Evolutionary conservation across 805 yeast genomes (phyloP), one percentile per base, ranked within the genome.

Genomic region (Starmerella powellii): DNA sequence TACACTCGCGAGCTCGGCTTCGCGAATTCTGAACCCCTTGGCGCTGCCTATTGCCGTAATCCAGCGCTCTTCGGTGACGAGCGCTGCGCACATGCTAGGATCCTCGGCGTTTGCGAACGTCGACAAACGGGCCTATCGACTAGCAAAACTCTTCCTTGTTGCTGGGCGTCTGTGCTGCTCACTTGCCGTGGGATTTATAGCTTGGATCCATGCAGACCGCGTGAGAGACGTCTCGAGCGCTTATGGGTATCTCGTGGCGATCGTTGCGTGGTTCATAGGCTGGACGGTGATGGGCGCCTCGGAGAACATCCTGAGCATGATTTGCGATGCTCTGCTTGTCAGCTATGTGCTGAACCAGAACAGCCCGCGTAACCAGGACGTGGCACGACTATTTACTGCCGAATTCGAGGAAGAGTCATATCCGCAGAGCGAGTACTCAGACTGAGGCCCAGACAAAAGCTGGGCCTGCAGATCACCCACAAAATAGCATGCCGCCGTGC

Each of bases 261-360:
- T 66, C 8, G 46, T 65, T 8, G 65, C 65, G 3, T 62, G 61
- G 19, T 57, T 60, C 36, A 57, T 64, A 11, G 69, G 68, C 12
- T 65, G 68, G 67, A 60, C 64, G 15, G 59, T 65, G 6, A 56
- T 64, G 18, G 70, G 70, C 4, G 62, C 67, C 6, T 62, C 67
- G 8, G 70, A 66, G 44, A 65, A 66, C 13, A 58, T 62, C 12
- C 53, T 65, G 38, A 53, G 62, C 44, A 64, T 60, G 59, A 51
- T 59, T 27, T 52, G 59, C 34, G 65, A 62, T 34, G 56, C 62
- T 3, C 44, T 58, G 16, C 61, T 52, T 35, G 61, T 64, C n/a
- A 60, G 60, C 48, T 61, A 51, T 45, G 63, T 58, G 13, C 50
- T 65, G 8, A 64, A 63, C 38, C 52, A 52, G 36, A 45, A 30